Evolutionary conservation across 1,284 basidiomycete species (phyloP).

Genomic region (Meira nashicola): DNA sequence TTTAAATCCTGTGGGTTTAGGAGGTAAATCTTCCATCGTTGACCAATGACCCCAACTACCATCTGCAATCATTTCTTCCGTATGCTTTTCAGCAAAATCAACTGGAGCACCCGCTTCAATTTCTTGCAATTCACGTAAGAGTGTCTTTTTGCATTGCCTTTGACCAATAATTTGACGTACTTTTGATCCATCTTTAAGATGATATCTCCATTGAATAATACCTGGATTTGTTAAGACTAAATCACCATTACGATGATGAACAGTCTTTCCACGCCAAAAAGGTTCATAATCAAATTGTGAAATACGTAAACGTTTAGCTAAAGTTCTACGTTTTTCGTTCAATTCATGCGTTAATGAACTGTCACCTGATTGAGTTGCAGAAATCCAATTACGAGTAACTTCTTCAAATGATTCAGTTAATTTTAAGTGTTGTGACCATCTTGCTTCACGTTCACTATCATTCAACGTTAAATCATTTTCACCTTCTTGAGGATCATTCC

Average conservation of each 20-base stretch:
- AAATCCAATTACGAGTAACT: constrained; percentile 49
- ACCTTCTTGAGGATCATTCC: constrained; percentile 31
- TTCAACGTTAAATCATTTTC: constrained; percentile 49
- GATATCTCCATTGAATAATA: constrained; percentile 40
- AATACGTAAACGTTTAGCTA: constrained; percentile 45
- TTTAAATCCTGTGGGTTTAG: not conserved
- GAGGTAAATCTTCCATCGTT: constrained; percentile 8
- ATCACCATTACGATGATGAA: constrained; percentile 52
- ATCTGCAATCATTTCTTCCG: constrained; percentile 5
- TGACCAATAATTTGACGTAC: constrained; percentile 41
- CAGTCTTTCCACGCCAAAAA: constrained; percentile 43
- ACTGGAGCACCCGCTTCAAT: constrained; percentile 27
- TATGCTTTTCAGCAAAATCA: constrained; percentile 19
- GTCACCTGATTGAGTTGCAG: constrained; percentile 11
- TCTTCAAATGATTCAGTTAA: constrained; percentile 44
- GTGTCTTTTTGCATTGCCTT: constrained; percentile 22
- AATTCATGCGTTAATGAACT: constrained; percentile 14
- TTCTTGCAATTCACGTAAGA: constrained; percentile 36
- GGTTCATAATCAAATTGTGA: constrained; percentile 52
- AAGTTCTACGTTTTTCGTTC: constrained; percentile 30
- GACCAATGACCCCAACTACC: constrained; percentile 13
- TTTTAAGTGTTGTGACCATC: constrained; percentile 37
- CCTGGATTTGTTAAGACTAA: constrained; percentile 39
- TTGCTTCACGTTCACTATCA: constrained; percentile 36
- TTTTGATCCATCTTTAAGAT: constrained; percentile 35